Evolutionary conservation across 331 rosid species (phyloP), one percentile per base, ranked within the genome.

Genomic region (Spiraea crenata): DNA sequence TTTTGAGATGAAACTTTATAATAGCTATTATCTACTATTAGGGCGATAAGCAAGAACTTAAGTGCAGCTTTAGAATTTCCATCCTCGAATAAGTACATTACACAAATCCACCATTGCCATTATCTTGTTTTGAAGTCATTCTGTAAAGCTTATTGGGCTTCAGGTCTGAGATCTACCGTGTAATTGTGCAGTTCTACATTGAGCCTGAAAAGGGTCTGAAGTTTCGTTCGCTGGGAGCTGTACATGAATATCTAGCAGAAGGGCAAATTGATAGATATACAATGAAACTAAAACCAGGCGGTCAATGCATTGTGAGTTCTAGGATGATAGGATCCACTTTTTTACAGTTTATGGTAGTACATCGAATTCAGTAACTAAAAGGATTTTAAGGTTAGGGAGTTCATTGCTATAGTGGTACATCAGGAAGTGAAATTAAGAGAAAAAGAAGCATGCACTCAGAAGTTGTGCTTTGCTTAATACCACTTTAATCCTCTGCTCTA

Each of bases 221-320:
- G 75, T 90, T 90, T 66, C 92, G 86, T 54, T 90, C 96, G 5
- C 67, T 90, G 74, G 1, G 64, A 51, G 72, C 86, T 50, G 91
- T 85, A 63, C 49, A 80, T 82, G 82, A 81, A 77, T 67, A 90
- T 76, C 79, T 90, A 38, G 57, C 45, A 40, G 70, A 58, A 17
- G 83, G 73, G 49, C 35, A 59, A 6, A 34, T 54, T 46, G 74
- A 77, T 34, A 20, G 15, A 19, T 42, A n/a, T 68, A 59, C 77
- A 5, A 63, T 46, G 63, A 70, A 37, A 59, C 40, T 41, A 38
- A 70, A 77, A 55, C 57, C 78, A 57, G 63, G 70, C 69, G 41
- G 72, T 34, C 49, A 71, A 68, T 35, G 69, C 45, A 54, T 25
- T 15, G 92, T 84, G 76, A 89, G 85, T 68, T 77, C 51, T 25